phyloP scores from a whole-genome alignment of 2,329 filamentous ascomycete genomes.

The Colletotrichum musicola region DNA sequence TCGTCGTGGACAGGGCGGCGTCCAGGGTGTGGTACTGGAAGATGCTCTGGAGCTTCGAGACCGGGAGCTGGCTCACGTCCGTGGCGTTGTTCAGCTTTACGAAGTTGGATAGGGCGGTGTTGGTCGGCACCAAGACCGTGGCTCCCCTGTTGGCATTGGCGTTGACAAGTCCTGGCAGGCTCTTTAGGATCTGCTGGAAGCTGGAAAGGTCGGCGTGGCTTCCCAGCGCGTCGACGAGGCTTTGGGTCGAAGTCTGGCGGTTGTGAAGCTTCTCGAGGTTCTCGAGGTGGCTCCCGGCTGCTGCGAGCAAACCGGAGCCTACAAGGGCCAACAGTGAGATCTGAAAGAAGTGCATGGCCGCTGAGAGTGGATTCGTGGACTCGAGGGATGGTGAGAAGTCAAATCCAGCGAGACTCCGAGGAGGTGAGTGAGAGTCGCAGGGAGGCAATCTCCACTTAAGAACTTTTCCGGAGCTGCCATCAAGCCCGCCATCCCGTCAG shows the following conservation, averaged over 20 bases:
- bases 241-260: conserved; percentile 8
- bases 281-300: not conserved
- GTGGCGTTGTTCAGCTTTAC: conserved; percentile 23
- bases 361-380: not conserved
- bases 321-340: not conserved
- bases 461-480: not conserved
- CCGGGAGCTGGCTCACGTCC: conserved; percentile 49
- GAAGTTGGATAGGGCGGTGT: conserved; percentile 25
- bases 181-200: conserved; percentile 28
- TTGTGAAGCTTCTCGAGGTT: not conserved
- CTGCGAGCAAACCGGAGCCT: not conserved
- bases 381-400: not conserved
- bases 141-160: conserved; percentile 7
- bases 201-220: conserved; percentile 25
- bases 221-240: conserved; percentile 18
- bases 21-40: conserved; percentile 48
- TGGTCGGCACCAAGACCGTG: conserved; percentile 37
- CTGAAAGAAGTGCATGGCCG: conserved; percentile 15
- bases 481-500: not conserved
- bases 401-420: not conserved
- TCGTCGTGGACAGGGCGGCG: conserved; percentile 33
- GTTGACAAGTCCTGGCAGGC: conserved; percentile 21
- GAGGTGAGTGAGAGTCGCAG: not conserved
- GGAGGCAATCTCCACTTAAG: conserved; percentile 1
- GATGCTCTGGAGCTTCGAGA: conserved; percentile 52